Evolutionary conservation across 1,284 basidiomycete genomes (phyloP), one percentile per base, ranked within the genome.

Genomic region (Ceratobasidium sp.): DNA sequence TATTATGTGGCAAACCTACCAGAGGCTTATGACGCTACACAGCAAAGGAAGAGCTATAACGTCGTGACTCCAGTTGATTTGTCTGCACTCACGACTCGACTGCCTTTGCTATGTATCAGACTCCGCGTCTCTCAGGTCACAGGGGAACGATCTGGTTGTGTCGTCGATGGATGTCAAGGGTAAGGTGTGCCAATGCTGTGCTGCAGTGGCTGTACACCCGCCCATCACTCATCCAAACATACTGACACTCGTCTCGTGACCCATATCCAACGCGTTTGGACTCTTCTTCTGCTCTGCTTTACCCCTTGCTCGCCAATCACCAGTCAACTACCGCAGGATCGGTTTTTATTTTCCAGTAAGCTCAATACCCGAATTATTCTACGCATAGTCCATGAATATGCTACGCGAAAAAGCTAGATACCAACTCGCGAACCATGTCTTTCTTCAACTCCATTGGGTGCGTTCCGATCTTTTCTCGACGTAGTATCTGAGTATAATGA

Each of bases 361-460:
- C 50, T 29, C 1, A 15, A 64, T 51, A n/a, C 8, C 5, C 15
- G 29, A 57, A 24, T 29, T 24, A 24, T 41, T 41, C 36, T 41
- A 11, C 11, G 36, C 6, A 41, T 41, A 41, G 4, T 11, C 11
- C 11, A 5, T 41, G 36, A 41, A 41, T 41, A 41, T 41, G 11
- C 36, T 41, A 41, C 36, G 11, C 36, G 36, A 41, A 41, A 41
- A 41, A 11, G 36, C 11, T 11, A 11, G 11, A 41, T 4, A 41
- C 4, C 36, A 41, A 41, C 22, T 31, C 4, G 29, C 17, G 33
- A 29, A 6, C 29, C 31, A 73, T 73, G 71, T 73, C 71, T 48
- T 93, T 93, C 83, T 92, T 93, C 83, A 92, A 92, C 80, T 90
- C 90, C 31, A 87, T 93, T 57, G 89, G 91, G 91, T 92, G 77